Evolutionary conservation across 1,284 basidiomycete species (phyloP), one percentile per base, ranked within the genome.

Genomic region (Calocybe gambosa): DNA sequence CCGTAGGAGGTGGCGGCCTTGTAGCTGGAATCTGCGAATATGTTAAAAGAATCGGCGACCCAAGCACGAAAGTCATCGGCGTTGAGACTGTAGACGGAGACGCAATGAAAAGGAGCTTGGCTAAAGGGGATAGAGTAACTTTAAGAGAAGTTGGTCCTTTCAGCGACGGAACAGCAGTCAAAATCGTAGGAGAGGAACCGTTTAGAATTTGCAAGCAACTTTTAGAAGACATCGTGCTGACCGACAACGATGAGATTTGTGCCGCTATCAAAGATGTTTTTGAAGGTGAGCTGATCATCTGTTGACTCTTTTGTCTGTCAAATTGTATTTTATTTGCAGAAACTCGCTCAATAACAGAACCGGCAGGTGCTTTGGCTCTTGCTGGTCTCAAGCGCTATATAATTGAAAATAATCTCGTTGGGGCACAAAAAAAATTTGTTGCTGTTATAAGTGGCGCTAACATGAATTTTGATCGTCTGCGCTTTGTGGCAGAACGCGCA

Each of bases 211-310:
- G 94, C 67, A 74, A 87, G 60, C 73, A 87, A 43, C 71, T 91
- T 16, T 66, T 97, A n/a, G 93, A 98, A 58, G 86, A 80, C 7
- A 71, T 99, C 26, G 82, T 94, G 35, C 78, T 88, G 55, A 91
- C 89, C 16, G 82, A 87, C 62, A 99, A 96, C 54, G 96, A 99
- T 61, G 96, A 96, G 64, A 85, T 99, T 46, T 99, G 96, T 62
- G 96, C 96, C 3, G 93, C 94, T 13, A 98, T 99, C 71, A 98
- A 98, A 68, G 96, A 99, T 61, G 86, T 98, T 20, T 99, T 98
- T 60, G 94, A 99, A 74, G 94, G 93, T 92, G 52, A 54, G 68
- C 58, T 34, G 21, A 26, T 33, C 16, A 25, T n/a, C 0, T 20
- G 33, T 12, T 26, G 19, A 19, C 6, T 9, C 23, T 16, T 36